Evolutionary conservation across 345 rosid genomes (phyloP).

Genomic region (Eucalyptus sp.): DNA sequence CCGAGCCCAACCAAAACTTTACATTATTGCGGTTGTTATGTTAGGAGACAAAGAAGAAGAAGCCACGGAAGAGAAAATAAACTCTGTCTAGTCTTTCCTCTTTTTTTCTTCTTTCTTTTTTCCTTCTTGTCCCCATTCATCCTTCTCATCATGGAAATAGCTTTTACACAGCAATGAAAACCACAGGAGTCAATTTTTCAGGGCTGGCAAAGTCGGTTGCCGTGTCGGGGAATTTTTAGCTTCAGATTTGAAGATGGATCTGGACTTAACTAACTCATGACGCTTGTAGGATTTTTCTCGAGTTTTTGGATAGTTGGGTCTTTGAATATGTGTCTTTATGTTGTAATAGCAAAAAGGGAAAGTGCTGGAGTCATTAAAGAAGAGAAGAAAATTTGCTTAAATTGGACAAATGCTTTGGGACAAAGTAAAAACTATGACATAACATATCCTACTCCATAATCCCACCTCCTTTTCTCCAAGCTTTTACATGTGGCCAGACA

Average conservation of each 20-base stretch:
- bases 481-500: background rate
- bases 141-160: background rate
- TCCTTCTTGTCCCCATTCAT: background rate
- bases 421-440: background rate
- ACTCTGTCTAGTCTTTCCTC: background rate
- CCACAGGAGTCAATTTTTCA: background rate
- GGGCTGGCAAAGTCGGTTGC: background rate
- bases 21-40: background rate
- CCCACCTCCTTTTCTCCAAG: background rate
- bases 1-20: background rate
- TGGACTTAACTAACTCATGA: background rate
- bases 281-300: background rate
- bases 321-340: background rate
- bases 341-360: constrained; percentile 3
- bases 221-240: background rate
- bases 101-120: constrained; percentile 13
- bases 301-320: background rate
- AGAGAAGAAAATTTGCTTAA: background rate
- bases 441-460: background rate
- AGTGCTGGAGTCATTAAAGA: background rate
- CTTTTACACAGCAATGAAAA: background rate
- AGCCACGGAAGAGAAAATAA: constrained; percentile 16
- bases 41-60: constrained; percentile 23
- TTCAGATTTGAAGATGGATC: background rate
- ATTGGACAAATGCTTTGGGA: constrained; percentile 32